Conservation (phyloP, 148 eudicot species). For the Arctostaphylos glauca region DNA sequence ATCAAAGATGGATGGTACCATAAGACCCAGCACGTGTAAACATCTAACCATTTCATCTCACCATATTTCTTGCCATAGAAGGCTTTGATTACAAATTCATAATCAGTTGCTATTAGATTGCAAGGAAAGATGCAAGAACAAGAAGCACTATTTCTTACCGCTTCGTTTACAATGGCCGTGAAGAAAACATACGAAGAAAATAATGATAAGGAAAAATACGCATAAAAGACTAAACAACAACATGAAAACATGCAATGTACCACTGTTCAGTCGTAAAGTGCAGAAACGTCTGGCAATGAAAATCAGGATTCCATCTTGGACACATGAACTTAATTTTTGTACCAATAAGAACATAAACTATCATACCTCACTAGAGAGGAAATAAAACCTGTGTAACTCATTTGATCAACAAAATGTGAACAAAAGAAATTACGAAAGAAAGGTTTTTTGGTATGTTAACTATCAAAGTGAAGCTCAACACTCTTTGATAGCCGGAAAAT, state of each 20-base stretch:
- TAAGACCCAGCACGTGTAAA: conserved; percentile 1
- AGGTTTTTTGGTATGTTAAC: background rate
- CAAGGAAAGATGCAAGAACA: background rate
- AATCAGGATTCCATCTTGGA: background rate
- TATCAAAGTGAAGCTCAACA: background rate
- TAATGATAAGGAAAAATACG: background rate
- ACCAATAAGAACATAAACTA: background rate
- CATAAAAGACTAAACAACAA: background rate
- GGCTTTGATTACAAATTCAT: background rate
- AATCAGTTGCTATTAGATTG: background rate
- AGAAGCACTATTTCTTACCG: background rate
- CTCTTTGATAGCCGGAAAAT: background rate
- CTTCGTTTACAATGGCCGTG: no score
- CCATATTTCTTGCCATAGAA: background rate
- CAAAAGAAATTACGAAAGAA: background rate
- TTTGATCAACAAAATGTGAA: background rate
- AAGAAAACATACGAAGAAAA: background rate
- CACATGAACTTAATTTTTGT: background rate
- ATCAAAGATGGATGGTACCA: background rate
- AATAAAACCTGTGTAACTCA: background rate
- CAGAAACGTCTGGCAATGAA: background rate
- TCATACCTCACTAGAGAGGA: background rate
- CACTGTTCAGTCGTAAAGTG: background rate
- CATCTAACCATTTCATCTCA: background rate
- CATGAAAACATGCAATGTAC: background rate